A percentile compares a stretch with the other conserved stretches of the same genome.
These are phyloP conservation scores for Apostasia ramifera DNA, from an alignment of 106 monocot genomes.

Conservation along the genomic window DNA sequence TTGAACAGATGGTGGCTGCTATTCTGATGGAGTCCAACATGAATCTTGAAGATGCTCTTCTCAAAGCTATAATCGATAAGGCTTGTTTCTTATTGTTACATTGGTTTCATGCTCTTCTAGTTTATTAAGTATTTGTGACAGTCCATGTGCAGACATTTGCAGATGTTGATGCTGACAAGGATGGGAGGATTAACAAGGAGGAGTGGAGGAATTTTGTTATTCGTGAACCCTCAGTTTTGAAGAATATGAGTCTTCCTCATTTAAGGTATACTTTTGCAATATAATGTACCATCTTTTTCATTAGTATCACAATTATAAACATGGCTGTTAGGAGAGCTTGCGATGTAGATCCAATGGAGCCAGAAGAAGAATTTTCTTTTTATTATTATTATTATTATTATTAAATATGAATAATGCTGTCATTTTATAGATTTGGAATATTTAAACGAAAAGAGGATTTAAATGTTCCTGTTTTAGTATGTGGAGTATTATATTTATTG, in stretches of 20 bases:
- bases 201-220: slow-evolving; percentile 78
- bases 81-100: slow-evolving; percentile 13
- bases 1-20: slow-evolving; percentile 76
- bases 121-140: neutral
- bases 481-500: no score
- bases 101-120: neutral
- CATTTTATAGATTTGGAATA: no score
- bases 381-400: no score
- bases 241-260: slow-evolving; percentile 87
- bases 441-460: no score
- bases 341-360: no score
- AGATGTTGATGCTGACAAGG: slow-evolving; percentile 71
- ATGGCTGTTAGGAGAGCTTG: neutral
- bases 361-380: no score
- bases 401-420: no score
- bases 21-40: slow-evolving; percentile 56
- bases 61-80: slow-evolving; percentile 76
- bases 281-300: neutral
- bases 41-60: slow-evolving; percentile 56
- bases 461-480: no score
- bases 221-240: slow-evolving; percentile 65
- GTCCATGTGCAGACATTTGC: slow-evolving; percentile 63
- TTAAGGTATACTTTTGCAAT: slow-evolving; percentile 40
- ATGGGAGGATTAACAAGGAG: slow-evolving; percentile 70
- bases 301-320: neutral